Evolutionary conservation across 1,139 yeast genomes (phyloP).

Genomic region (Blastobotrys capitulatus): DNA sequence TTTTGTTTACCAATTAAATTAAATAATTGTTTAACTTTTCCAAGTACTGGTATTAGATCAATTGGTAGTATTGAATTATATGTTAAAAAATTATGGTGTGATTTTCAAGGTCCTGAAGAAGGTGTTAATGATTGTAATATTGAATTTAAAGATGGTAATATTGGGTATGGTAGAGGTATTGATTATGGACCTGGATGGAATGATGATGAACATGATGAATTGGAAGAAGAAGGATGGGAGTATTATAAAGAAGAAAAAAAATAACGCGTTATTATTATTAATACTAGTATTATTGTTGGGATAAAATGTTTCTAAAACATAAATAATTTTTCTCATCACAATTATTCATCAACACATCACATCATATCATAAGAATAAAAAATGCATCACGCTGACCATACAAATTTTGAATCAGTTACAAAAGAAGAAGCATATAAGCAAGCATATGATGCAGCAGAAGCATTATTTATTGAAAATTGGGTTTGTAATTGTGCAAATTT

Average conservation of each 20-base stretch:
- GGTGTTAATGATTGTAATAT: not conserved
- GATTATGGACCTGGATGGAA: not conserved
- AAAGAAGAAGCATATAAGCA: conserved; percentile 53
- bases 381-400: conserved; percentile 28
- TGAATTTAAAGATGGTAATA: not conserved
- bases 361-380: not conserved
- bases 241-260: too few relatives aligned
- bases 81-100: not conserved
- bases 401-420: conserved; percentile 19
- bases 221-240: too few relatives aligned
- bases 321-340: not conserved
- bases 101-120: not conserved
- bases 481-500: conserved; percentile 84
- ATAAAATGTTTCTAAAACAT: too few relatives aligned
- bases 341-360: not conserved
- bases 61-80: not conserved
- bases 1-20: not conserved
- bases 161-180: not conserved
- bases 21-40: not conserved
- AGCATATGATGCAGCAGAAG: conserved; percentile 56
- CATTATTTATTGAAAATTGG: conserved; percentile 66
- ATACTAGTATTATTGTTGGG: too few relatives aligned
- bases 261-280: too few relatives aligned
- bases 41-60: not conserved
- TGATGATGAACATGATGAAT: not conserved